Evolutionary conservation across 495 filamentous ascomycete genomes (phyloP), one percentile per base, ranked within the genome.

Genomic region (Diplogelasinospora grovesii): DNA sequence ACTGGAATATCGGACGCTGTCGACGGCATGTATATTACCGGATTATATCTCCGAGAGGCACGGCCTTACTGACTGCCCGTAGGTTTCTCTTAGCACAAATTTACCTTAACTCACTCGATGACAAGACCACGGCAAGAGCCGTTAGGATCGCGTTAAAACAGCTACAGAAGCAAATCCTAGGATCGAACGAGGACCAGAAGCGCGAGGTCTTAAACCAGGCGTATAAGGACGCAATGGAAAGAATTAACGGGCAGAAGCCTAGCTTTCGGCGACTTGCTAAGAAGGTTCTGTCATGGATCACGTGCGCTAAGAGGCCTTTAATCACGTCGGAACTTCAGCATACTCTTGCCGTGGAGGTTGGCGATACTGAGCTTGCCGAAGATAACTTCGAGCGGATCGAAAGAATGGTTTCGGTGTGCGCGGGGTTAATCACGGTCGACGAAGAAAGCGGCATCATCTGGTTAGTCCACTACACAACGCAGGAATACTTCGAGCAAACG

Each of bases 381-480:
- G 61, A 69, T 0, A 59, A 65, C 21, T 9, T 77, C 0, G 35
- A 58, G 2, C 37, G 63, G 1, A 37, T 66, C 8, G 57, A 67
- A 16, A 43, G 65, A 13, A 43, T 78, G 9, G 35, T 67, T 3
- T 69, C 68, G 3, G 59, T 69, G 4, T 80, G 75, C 47, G 68
- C 65, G 32, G 75, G 77, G 1, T 50, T 83, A 8, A 64, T 78
- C 2, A 71, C 55, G 2, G 35, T 75, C 3, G 70, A 79, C 34
- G 14, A 64, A 18, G 59, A 65, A 15, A 77, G 63, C 40, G 22
- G 49, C 8, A 59, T 70, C 22, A 56, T 78, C 29, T 68, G 70
- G n/a, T 55, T 81, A 7, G 67, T 76, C 8, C 77, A 79, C 51
- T 74, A 71, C 43, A 77, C 76, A 2, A 57, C 73, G 0, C 64